phyloP scores from a whole-genome alignment of 2,329 filamentous ascomycete genomes.

The Pyrenochaeta sp. region DNA sequence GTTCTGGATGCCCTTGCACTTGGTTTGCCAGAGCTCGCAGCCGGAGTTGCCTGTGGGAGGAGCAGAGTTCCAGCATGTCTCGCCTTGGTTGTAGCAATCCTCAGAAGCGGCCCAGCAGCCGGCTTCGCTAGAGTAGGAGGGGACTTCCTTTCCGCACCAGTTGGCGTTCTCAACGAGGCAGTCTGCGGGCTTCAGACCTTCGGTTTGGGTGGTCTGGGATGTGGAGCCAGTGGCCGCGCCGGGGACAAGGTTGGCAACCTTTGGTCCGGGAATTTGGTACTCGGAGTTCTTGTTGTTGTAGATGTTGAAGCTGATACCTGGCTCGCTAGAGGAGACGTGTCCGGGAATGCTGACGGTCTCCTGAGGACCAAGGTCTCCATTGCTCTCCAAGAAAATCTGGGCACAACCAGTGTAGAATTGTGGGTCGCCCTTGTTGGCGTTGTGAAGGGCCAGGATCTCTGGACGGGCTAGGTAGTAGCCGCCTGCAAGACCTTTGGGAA shows the following conservation, averaged over 20 bases:
- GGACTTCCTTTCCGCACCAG: constrained; percentile 72
- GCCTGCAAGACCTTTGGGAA: constrained; percentile 67
- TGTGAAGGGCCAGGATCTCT: constrained; percentile 74
- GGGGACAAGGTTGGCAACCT: constrained; percentile 58
- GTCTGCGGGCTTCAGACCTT: constrained; percentile 62
- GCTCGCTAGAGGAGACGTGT: constrained; percentile 63
- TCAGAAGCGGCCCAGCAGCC: constrained; percentile 64
- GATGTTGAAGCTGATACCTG: constrained; percentile 70
- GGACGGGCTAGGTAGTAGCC: constrained; percentile 76
- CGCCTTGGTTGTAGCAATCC: constrained; percentile 63
- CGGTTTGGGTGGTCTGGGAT: constrained; percentile 44
- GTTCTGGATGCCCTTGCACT: constrained; percentile 61
- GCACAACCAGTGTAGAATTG: constrained; percentile 78
- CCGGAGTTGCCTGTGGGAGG: constrained; percentile 66
- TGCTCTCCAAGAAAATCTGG: constrained; percentile 69
- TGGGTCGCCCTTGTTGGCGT: constrained; percentile 61
- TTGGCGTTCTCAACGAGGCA: constrained; percentile 73
- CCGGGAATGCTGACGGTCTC: constrained; percentile 72
- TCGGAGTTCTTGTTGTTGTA: constrained; percentile 58
- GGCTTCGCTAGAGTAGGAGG: constrained; percentile 61
- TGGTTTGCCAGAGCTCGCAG: constrained; percentile 69
- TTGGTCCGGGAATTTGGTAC: constrained; percentile 65
- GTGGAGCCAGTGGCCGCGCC: constrained; percentile 13
- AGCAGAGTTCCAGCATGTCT: constrained; percentile 65
- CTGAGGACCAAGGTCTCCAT: constrained; percentile 55